A percentile compares a stretch with the other conserved stretches of the same genome.
Evolutionary conservation across 129 eudicot species (phyloP).

Genomic region (Mikania micrantha): DNA sequence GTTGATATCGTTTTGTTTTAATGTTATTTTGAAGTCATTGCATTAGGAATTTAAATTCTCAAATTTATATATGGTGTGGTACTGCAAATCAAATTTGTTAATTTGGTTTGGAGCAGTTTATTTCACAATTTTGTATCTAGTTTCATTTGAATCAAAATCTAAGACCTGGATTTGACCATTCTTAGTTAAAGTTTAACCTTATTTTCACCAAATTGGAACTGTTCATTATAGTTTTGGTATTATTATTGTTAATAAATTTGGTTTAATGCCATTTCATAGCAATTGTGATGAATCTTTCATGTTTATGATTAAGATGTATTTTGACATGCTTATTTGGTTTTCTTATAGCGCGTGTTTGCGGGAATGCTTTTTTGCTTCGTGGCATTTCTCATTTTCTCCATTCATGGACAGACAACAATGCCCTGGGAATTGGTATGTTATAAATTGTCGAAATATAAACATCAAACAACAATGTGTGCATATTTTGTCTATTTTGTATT

Average conservation of each 20-base stretch:
- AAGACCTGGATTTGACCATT: not conserved
- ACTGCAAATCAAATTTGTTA: not conserved
- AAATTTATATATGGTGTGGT: not conserved
- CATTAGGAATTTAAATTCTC: no score
- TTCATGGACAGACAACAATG: slow-evolving; percentile 53
- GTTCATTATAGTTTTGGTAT: not conserved
- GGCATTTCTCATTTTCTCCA: slow-evolving; percentile 61
- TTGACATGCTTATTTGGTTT: not conserved
- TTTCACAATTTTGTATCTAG: not conserved
- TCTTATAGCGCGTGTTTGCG: slow-evolving; percentile 54
- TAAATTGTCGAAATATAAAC: not conserved
- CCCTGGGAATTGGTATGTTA: slow-evolving; percentile 85
- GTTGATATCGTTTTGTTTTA: not conserved
- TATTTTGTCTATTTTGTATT: not conserved
- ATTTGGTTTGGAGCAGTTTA: not conserved
- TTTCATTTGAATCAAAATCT: not conserved
- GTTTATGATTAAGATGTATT: not conserved
- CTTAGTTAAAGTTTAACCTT: not conserved
- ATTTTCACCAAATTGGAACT: not conserved
- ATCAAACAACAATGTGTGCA: not conserved
- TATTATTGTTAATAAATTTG: not conserved
- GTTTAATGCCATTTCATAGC: not conserved
- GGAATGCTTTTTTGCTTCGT: slow-evolving; percentile 44
- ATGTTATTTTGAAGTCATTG: not conserved
- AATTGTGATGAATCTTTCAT: not conserved